Conservation (phyloP, 2,329 filamentous ascomycete genomes). For the Plectosphaerella cucumerina region DNA sequence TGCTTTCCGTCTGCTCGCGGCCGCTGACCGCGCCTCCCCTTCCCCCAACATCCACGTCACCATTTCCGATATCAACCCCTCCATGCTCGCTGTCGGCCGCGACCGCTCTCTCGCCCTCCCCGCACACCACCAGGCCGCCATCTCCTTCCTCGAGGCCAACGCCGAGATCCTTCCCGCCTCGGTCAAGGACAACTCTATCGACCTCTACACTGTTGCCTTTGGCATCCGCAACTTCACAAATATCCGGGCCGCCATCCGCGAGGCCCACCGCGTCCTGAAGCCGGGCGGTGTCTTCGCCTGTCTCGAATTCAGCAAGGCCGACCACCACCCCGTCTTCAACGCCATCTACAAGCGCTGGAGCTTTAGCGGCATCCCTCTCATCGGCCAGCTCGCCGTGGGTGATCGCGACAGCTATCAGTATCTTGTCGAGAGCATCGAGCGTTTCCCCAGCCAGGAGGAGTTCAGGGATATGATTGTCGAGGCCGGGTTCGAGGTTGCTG, state of each 20-base stretch:
- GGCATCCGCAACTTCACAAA: constrained; percentile 97
- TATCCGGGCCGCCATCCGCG: constrained; percentile 75
- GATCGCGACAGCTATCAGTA: constrained; percentile 98
- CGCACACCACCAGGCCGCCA: constrained; percentile 49
- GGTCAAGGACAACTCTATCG: constrained; percentile 68
- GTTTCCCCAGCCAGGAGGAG: constrained; percentile 80
- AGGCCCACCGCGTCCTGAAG: constrained; percentile 85
- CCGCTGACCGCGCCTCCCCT: constrained; percentile 74
- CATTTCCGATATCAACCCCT: constrained; percentile 92
- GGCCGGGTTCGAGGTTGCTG: constrained; percentile 82
- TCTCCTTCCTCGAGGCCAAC: constrained; percentile 83
- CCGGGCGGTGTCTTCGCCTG: constrained; percentile 96
- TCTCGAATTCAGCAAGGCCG: constrained; percentile 85
- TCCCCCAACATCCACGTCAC: constrained; percentile 81
- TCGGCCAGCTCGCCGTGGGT: constrained; percentile 90
- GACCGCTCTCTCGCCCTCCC: constrained; percentile 65
- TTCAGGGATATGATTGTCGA: constrained; percentile 80
- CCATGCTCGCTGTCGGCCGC: constrained; percentile 86
- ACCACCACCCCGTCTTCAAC: constrained; percentile 74
- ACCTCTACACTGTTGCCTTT: constrained; percentile 96
- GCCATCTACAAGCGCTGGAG: constrained; percentile 92
- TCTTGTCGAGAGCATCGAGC: constrained; percentile 94
- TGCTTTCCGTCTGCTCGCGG: constrained; percentile 91
- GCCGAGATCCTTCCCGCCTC: constrained; percentile 66
- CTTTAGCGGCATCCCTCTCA: constrained; percentile 88